These are phyloP conservation scores for Aureobasidium mangrovei DNA, from an alignment of 2,329 filamentous ascomycete species.

Conservation along the genomic window DNA sequence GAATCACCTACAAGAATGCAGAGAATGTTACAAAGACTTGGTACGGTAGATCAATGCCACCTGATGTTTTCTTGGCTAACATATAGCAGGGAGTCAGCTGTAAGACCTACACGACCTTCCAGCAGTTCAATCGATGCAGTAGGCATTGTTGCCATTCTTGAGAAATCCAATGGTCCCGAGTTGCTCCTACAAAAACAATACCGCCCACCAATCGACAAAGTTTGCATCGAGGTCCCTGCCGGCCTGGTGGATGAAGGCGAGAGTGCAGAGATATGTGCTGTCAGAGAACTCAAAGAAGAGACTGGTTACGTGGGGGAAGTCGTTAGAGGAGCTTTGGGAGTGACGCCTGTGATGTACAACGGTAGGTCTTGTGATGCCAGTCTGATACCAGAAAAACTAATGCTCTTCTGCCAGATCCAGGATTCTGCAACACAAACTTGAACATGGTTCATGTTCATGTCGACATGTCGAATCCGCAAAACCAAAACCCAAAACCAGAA, in stretches of 20 bases:
- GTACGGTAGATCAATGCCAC: neutral
- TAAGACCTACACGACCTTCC: slow-evolving; percentile 44
- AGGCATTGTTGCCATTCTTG: slow-evolving; percentile 47
- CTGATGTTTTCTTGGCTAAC: neutral
- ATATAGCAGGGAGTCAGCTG: slow-evolving; percentile 36
- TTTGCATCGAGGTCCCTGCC: slow-evolving; percentile 52
- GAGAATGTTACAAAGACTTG: slow-evolving; percentile 14
- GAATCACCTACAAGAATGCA: slow-evolving; percentile 40
- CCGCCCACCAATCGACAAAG: slow-evolving; percentile 49
- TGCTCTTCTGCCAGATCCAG: slow-evolving; percentile 52
- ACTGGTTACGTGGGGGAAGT: slow-evolving; percentile 51
- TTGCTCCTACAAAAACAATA: slow-evolving; percentile 47
- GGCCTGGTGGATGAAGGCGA: slow-evolving; percentile 52
- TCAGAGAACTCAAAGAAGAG: slow-evolving; percentile 52
- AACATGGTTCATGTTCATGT: slow-evolving; percentile 51
- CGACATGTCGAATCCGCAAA: slow-evolving; percentile 37
- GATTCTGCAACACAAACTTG: slow-evolving; percentile 48
- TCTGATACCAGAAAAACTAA: slow-evolving; percentile 25
- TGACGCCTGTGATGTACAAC: slow-evolving; percentile 36
- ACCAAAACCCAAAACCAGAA: slow-evolving; percentile 47
- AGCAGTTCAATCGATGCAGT: slow-evolving; percentile 50
- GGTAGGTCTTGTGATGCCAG: slow-evolving; percentile 29
- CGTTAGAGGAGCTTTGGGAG: slow-evolving; percentile 14
- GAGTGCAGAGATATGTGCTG: slow-evolving; percentile 45
- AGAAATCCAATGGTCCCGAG: slow-evolving; percentile 37